Conservation (phyloP, 2,329 filamentous ascomycete species). For the Colletotrichum sp. region DNA sequence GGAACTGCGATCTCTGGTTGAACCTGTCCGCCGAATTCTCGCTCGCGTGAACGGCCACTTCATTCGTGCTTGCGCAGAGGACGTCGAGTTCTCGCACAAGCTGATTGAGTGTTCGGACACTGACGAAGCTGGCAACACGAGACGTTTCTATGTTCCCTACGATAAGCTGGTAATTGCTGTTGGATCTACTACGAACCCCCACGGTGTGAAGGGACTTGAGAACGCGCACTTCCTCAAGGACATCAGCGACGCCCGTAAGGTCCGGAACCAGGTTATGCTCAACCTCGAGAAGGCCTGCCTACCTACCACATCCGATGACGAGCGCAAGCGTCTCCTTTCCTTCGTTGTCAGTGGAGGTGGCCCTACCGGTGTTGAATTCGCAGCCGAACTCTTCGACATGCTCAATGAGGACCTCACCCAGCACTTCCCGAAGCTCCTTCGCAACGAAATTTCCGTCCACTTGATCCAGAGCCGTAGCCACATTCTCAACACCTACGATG, state of each 20-base stretch:
- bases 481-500: conserved; percentile 98
- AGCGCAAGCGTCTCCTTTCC: conserved; percentile 84
- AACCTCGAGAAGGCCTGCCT: conserved; percentile 92
- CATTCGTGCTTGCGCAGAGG: conserved; percentile 83
- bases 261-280: conserved; percentile 85
- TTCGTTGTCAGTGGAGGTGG: conserved; percentile 97
- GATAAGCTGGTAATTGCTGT: conserved; percentile 95
- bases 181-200: conserved; percentile 90
- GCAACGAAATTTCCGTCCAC: conserved; percentile 97
- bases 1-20: conserved; percentile 87
- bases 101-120: conserved; percentile 84
- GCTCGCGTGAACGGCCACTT: conserved; percentile 84
- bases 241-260: conserved; percentile 87
- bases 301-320: conserved; percentile 89
- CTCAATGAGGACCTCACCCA: conserved; percentile 90
- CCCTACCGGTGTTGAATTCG: conserved; percentile 96
- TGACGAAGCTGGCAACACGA: conserved; percentile 73
- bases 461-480: conserved; percentile 94
- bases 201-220: conserved; percentile 93
- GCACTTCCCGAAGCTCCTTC: conserved; percentile 86
- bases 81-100: conserved; percentile 91
- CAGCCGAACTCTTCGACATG: conserved; percentile 93
- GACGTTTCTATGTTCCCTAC: conserved; percentile 92
- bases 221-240: conserved; percentile 96
- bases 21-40: conserved; percentile 89